Base-by-base conservation (phyloP, 306 rosid genomes). In the Prinsepia uniflora region DNA sequence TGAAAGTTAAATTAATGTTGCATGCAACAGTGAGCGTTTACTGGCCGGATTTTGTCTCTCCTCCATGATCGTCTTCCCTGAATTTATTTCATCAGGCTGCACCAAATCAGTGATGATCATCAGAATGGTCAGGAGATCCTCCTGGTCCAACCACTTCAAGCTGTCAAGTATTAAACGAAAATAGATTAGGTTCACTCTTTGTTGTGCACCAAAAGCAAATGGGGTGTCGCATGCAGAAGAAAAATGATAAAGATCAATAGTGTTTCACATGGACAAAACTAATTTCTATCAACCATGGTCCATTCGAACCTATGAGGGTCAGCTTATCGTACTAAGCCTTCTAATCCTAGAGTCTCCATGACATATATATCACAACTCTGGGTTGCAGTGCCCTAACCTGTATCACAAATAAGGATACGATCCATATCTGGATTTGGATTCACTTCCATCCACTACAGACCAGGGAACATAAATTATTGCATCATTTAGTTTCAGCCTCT, bases 111-210 rank as follows among this genome's bases (percentile, higher is more conserved):
- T 88, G 96, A 77, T 85, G 97, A 43, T 88, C 87, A 60, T 87
- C 91, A 6, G 81, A 85, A 42, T 78, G 96, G 77, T 89, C 85
- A 11, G 98, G 98, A 17, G 98, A 81, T 82, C 96, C 98, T 22
- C 98, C 98, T 7, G 96, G 92, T 79, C 96, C 98, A 56, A 90
- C 98, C 82, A 92, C 98, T 86, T 92, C 85, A 71, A 92, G 91
- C 98, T 92, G 96, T 60, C 24, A 73, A 22, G 75, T 45, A 71
- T n/a, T 43, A 76, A 47, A 72, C n/a, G 57, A 30, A 41, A 68
- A 75, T 18, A 60, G 18, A 68, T 81, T 72, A 80, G 81, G 20
- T 46, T 41, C 55, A 66, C 8, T 42, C 52, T 17, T 71, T 19
- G 46, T 55, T 30, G 36, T 30, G 36, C 52, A 36, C 43, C 42